Evolutionary conservation across 2,329 filamentous ascomycete genomes (phyloP), one percentile per base, ranked within the genome.

Genomic region (Juglanconis juglandina): DNA sequence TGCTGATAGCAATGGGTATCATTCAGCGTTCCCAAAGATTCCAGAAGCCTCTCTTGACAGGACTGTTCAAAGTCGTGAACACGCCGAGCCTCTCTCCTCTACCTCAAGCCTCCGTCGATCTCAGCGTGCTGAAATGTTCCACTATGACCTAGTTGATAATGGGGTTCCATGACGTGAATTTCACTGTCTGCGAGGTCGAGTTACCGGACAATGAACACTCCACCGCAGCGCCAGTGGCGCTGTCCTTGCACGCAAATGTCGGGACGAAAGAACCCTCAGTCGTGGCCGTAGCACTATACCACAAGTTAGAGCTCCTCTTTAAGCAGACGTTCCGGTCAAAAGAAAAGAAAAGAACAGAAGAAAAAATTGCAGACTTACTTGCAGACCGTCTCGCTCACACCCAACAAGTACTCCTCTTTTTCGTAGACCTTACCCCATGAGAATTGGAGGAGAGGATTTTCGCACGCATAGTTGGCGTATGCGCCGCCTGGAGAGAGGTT

Each of bases 301-400:
- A 33, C 35, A 4, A 47, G 51, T 63, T 14, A 63, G 61, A 44
- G 6, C 17, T 6, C 17, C 9, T 4, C 3, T 5, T 24, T 8
- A 5, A 10, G 9, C 46, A 32, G 17, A 48, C 24, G 5, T 8
- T 5, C n/a, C 7, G 5, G 34, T 3, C 41, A 11, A 49, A 3
- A 32, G n/a, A 3, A 32, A 53, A 37, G 37, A 39, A 24, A 32
- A 14, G 33, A 32, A 11, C 66, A 53, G 17, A 39, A 3, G 3
- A 24, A 7, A 10, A 5, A 30, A 10, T 17, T 13, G 24, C 8
- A n/a, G 4, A 53, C 56, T 34, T 53, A 54, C 56, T 48, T 71
- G 66, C 80, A 83, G 13, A 76, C 71, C 34, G 71, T 71, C 71
- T 83, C 78, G 48, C 81, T 70, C 67, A 81, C 63, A n/a, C 73